Evolutionary conservation across 352 stramenopile species (phyloP), one percentile per base, ranked within the genome.

Genomic region (Globisporangium radiosum): DNA sequence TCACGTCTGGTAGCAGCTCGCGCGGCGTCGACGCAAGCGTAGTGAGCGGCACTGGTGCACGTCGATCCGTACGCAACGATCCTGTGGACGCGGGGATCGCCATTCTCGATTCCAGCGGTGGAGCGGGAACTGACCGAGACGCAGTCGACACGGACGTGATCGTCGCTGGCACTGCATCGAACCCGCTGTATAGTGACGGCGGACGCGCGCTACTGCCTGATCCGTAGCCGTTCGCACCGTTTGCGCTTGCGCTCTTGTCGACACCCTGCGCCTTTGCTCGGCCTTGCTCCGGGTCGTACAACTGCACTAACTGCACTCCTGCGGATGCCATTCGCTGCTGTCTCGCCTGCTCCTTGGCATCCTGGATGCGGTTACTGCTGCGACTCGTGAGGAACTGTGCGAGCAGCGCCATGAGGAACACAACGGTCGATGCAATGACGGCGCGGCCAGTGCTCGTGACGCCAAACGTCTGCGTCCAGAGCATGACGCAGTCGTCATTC

Each of bases 401-500:
- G 49, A 83, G 54, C n/a, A 76, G 58, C 36, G 81, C 75, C 48
- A 91, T 52, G 37, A 84, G 39, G 45, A 85, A 83, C 17, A 91
- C 79, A 39, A 65, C 13, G 2, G 76, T 15, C 56, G 74, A 81
- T 47, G 73, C 77, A 38, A 83, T 13, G 0, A 70, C 70, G 8
- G 70, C 70, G 45, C 78, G 73, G 1, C 43, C 58, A 49, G 56
- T 47, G 69, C 67, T 87, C 61, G 79, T 87, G 53, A 91, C 68
- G 10, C 75, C 76, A 60, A 85, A 78, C 11, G 39, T 51, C 52
- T 81, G 65, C 33, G 71, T 62, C 81, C 78, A 91, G 39, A 91
- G 70, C 77, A 86, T 76, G 43, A 74, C 66, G 64, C 81, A 91
- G 73, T 91, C 81, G 54, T 66, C 62, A 39, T 71, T 61, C 5